These are phyloP conservation scores for Wallacemonas collosoma DNA, from an alignment of 208 protist genomes.

Conservation along the genomic window DNA sequence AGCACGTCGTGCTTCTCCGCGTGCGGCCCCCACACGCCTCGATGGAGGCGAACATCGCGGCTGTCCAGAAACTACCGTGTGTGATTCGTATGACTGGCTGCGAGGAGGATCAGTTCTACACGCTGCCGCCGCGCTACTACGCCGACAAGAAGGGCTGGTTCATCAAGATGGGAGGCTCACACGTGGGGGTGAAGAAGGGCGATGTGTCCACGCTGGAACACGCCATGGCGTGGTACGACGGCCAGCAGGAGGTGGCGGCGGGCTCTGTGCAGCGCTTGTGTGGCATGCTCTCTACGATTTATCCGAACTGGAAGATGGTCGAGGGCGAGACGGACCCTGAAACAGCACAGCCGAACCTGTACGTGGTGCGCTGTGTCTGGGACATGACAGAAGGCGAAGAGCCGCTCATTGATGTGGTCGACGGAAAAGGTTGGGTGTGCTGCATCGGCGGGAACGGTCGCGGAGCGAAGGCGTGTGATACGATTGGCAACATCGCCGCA, in stretches of 20 bases:
- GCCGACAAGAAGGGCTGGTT: conserved; percentile 27
- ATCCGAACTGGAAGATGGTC: conserved; percentile 10
- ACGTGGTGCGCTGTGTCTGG: conserved; percentile 26
- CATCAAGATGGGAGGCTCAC: conserved; percentile 31
- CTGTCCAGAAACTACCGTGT: conserved; percentile 19
- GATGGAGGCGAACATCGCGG: conserved; percentile 19
- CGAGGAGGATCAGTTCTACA: conserved; percentile 24
- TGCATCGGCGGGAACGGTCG: conserved; percentile 27
- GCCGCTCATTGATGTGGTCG: conserved; percentile 22
- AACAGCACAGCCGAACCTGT: conserved; percentile 2
- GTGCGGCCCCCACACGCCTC: conserved; percentile 11
- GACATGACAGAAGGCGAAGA: conserved; percentile 19
- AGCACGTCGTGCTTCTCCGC: conserved; percentile 26
- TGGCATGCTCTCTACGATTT: conserved; percentile 17
- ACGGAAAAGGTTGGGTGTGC: conserved; percentile 23
- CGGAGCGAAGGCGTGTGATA: conserved; percentile 30
- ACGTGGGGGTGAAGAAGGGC: conserved; percentile 3
- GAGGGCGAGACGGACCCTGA: not conserved
- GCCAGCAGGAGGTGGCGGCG: conserved; percentile 8
- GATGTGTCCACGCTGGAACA: conserved; percentile 4
- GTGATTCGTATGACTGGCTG: conserved; percentile 24
- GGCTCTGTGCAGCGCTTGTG: conserved; percentile 5
- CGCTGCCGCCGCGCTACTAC: conserved; percentile 38
- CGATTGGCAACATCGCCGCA: conserved; percentile 32
- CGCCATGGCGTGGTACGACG: conserved; percentile 29